Evolutionary conservation across 2,329 filamentous ascomycete species (phyloP), one percentile per base, ranked within the genome.

Genomic region (Ceratocystis cacaofunesta): DNA sequence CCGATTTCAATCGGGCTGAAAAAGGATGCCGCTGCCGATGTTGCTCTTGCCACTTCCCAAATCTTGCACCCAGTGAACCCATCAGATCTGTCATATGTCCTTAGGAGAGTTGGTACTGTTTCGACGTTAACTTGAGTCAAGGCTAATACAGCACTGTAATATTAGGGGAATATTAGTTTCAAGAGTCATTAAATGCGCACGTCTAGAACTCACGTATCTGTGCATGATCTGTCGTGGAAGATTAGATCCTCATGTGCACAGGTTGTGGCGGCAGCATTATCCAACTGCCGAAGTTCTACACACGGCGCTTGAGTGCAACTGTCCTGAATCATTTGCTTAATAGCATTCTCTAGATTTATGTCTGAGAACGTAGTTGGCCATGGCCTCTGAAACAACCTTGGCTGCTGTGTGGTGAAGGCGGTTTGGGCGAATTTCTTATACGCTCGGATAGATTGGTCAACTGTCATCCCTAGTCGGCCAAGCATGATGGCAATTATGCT

Each of bases 1-100:
- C 72, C 72, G 7, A 72, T 10, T 32, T 68, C 62, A 41, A 73
- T 71, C 3, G 72, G 67, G 36, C 73, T 71, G 68, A 74, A 74
- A 63, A 72, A 73, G 0, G 70, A 70, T 0, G 70, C 69, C 3
- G 72, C 71, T 1, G 71, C 71, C 1, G 70, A 72, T n/a, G 71
- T 72, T 1, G 71, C 72, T 2, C 71, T 69, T 8, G 71, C 73
- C 2, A 71, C 68, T 32, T 74, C 58, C 71, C 72, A 74, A 7
- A 74, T 72, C 1, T 69, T 67, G 63, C 70, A 74, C 48, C 50
- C 61, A 10, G 68, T 12, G 43, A 70, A 68, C 32, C n/a, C 61
- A 8, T 65, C 41, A 2, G 69, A 68, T 19, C 58, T 69, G 58
- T 71, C 70, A 57, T 72, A 73, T 2, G 71, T 73, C 43, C 50